Base-by-base conservation (phyloP, 257 asterid genomes). In the Schizonepeta tenuifolia region DNA sequence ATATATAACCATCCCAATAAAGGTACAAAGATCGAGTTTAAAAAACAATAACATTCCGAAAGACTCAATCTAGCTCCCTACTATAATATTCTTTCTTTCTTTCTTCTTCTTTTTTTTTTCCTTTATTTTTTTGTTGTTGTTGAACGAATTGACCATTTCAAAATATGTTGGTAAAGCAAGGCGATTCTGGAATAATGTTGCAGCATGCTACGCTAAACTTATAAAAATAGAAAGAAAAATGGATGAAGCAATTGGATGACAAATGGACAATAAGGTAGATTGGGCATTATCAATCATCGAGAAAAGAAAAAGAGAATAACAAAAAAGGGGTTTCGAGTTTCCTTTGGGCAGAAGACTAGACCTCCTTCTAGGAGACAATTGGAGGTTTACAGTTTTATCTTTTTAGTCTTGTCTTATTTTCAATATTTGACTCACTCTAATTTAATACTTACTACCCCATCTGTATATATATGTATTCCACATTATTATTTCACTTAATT, bases 291-390 rank as follows among this genome's bases (percentile, higher is more conserved):
- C 69, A 65, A 65, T 65, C 47, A 81, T 75, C 74, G 81, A 76
- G 50, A 76, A 76, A 72, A 77, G 81, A 26, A 63, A 84, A 84
- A 81, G 86, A 66, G 63, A 79, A 36, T 49, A 65, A 65, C 55
- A 51, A 58, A 74, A 80, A 79, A 60, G 60, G 56, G 56, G 49
- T 24, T 28, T 33, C 9, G 74, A 78, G 86, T 80, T 82, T 80
- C 81, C 87, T 80, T 85, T 76, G 84, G 84, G 11, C 83, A 80
- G 81, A 83, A 80, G 90, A 73, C 77, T 80, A 80, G 78, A 78
- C 81, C 80, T 72, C 85, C 83, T 83, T 69, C 67, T 75, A 81
- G 86, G 88, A 83, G 90, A 86, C 90, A 86, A 81, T 76, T 81
- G 65, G 86, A 75, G 86, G 88, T 79, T 81, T 49, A 63, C 80